A percentile compares a stretch with the other conserved stretches of the same genome.
Evolutionary conservation across 768 basidiomycete genomes (phyloP).

Genomic region (Leccinum uliginosum): DNA sequence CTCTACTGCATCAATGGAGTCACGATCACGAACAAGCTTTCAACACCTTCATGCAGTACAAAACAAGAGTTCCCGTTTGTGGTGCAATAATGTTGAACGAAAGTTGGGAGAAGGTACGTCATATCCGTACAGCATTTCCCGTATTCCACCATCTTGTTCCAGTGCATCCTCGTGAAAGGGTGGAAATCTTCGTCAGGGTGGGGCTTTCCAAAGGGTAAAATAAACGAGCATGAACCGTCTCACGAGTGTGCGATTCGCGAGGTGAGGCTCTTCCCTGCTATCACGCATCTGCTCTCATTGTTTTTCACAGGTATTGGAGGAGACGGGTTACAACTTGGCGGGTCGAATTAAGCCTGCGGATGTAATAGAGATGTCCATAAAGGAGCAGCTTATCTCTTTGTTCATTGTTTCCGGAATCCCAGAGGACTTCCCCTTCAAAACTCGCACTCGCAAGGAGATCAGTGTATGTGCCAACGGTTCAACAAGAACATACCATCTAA

Average conservation of each 20-base stretch:
- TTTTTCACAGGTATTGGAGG: constrained; percentile 79
- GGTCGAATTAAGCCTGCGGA: constrained; percentile 61
- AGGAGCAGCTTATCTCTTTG: constrained; percentile 86
- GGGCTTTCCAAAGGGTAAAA: constrained; percentile 99
- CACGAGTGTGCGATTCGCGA: constrained; percentile 87
- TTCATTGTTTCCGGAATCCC: constrained; percentile 87
- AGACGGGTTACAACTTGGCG: constrained; percentile 89
- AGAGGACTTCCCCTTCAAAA: constrained; percentile 86
- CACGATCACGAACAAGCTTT: constrained; percentile 84
- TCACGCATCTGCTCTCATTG: constrained; percentile 7
- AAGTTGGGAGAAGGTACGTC: constrained; percentile 82
- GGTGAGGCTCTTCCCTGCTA: constrained; percentile 41
- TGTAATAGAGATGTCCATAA: constrained; percentile 81
- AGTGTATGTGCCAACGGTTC: constrained; percentile 55
- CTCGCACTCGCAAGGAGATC: constrained; percentile 96
- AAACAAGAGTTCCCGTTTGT: constrained; percentile 94
- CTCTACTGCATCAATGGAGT: constrained; percentile 77
- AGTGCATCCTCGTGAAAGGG: constrained; percentile 98
- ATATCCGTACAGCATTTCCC: constrained; percentile 1
- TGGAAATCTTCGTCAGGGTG: constrained; percentile 97
- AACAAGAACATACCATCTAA: constrained; percentile 6
- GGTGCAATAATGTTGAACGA: constrained; percentile 95
- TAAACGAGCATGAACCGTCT: constrained; percentile 88
- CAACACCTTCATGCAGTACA: constrained; percentile 91
- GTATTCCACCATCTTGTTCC: constrained; percentile 9